Evolutionary conservation across 345 rosid species (phyloP).

Genomic region (Bruguiera gymnorhiza): DNA sequence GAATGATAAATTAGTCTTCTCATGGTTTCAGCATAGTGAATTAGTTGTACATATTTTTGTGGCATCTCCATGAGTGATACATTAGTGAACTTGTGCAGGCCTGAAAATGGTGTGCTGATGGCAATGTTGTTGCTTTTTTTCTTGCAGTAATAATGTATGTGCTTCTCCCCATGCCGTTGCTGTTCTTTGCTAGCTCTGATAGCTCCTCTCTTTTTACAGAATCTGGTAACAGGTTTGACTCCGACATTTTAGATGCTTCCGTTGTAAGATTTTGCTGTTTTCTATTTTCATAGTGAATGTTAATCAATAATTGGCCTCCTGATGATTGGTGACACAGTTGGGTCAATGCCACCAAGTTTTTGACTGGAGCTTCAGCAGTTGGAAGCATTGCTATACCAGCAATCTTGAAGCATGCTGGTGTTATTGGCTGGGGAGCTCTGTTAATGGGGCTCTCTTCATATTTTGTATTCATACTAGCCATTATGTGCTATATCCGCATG

Average conservation of each 20-base stretch:
- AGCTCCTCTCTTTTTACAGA: conserved; percentile 54
- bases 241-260: neutral
- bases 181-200: conserved; percentile 83
- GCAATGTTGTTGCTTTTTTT: conserved; percentile 9
- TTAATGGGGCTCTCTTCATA: conserved; percentile 80
- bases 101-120: conserved; percentile 9
- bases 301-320: neutral
- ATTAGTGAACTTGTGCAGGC: neutral
- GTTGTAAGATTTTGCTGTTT: conserved; percentile 8
- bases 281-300: neutral
- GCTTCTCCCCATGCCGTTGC: conserved; percentile 88
- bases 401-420: conserved; percentile 84
- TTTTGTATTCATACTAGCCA: conserved; percentile 63
- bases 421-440: conserved; percentile 93
- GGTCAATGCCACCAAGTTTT: conserved; percentile 85
- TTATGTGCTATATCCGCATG: conserved; percentile 60
- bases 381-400: conserved; percentile 95
- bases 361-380: conserved; percentile 83
- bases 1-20: neutral
- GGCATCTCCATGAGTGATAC: neutral
- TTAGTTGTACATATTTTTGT: too few relatives aligned
- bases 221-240: conserved; percentile 57
- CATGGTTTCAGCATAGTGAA: too few relatives aligned
- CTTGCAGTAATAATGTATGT: conserved; percentile 84
- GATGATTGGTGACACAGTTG: conserved; percentile 48